Conservation (phyloP, 176 grass and related monocot genomes). For the Olyra latifolia region DNA sequence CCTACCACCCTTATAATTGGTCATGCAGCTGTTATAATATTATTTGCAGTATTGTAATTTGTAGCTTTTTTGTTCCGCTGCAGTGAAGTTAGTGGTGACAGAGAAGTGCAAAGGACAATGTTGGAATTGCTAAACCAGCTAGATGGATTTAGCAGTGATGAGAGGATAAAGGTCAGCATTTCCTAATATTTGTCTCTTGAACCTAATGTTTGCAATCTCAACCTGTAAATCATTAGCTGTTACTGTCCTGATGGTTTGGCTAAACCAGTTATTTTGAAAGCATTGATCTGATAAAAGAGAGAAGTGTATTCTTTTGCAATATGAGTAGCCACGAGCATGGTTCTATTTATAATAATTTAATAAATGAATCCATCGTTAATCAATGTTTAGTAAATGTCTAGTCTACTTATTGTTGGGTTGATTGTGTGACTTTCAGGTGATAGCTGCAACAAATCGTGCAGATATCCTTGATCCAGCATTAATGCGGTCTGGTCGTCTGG, state of each 20-base stretch:
- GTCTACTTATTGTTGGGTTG: not conserved
- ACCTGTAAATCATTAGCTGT: not conserved
- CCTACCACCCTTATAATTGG: not conserved
- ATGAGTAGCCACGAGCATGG: not conserved
- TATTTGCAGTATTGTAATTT: constrained; percentile 3
- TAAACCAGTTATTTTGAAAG: not conserved
- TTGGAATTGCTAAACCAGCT: constrained; percentile 80
- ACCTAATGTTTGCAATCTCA: constrained; percentile 6
- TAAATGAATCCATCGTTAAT: not conserved
- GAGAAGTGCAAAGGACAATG: constrained; percentile 85
- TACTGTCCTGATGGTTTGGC: not conserved
- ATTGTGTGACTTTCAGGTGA: constrained; percentile 46
- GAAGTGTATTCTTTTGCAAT: not conserved
- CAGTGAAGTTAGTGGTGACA: constrained; percentile 83
- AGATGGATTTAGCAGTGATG: constrained; percentile 82
- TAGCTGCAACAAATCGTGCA: constrained; percentile 81
- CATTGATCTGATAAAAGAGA: not conserved
- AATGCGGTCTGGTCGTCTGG: constrained; percentile 75
- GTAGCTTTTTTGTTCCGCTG: not conserved
- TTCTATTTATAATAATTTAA: constrained; percentile 9
- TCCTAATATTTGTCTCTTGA: constrained; percentile 2
- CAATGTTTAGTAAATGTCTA: not conserved
- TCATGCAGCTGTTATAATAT: not conserved
- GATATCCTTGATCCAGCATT: constrained; percentile 83
- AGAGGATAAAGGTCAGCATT: constrained; percentile 68